Percentiles rank a stretch among this genome's conserved stretches.
phyloP scores from a whole-genome alignment of 2,329 filamentous ascomycete genomes.

The Periglandula ipomoeae region DNA sequence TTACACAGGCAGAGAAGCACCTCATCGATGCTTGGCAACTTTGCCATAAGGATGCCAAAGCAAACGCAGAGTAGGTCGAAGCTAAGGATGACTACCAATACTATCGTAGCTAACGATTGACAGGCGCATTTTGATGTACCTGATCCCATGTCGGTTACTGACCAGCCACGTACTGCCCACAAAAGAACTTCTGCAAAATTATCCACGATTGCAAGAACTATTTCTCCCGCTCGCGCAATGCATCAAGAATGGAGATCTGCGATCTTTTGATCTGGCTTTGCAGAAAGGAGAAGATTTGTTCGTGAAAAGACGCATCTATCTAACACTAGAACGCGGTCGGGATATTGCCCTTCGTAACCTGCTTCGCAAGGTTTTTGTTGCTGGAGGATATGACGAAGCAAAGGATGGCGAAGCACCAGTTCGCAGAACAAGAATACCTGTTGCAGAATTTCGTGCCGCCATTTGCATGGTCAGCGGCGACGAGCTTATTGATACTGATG shows the following conservation, averaged over 20 bases:
- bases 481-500: slow-evolving; percentile 69
- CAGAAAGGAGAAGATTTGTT: slow-evolving; percentile 82
- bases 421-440: slow-evolving; percentile 67
- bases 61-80: slow-evolving; percentile 69
- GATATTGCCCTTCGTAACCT: slow-evolving; percentile 90
- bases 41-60: slow-evolving; percentile 62
- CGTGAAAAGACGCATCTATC: slow-evolving; percentile 84
- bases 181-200: slow-evolving; percentile 58
- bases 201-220: slow-evolving; percentile 65
- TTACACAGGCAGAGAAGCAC: slow-evolving; percentile 61
- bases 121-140: slow-evolving; percentile 84
- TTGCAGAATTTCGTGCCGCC: slow-evolving; percentile 78
- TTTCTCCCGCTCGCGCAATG: slow-evolving; percentile 71
- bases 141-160: slow-evolving; percentile 87
- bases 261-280: slow-evolving; percentile 75
- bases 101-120: slow-evolving; percentile 13
- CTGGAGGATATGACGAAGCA: slow-evolving; percentile 68
- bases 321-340: slow-evolving; percentile 84
- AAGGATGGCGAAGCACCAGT: slow-evolving; percentile 59
- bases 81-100: neutral
- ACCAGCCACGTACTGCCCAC: slow-evolving; percentile 81
- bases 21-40: slow-evolving; percentile 73
- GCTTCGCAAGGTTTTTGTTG: slow-evolving; percentile 81
- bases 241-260: slow-evolving; percentile 75
- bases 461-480: slow-evolving; percentile 62